Base-by-base conservation (phyloP, 495 filamentous ascomycete species). In the Talaromyces trachyspermus region DNA sequence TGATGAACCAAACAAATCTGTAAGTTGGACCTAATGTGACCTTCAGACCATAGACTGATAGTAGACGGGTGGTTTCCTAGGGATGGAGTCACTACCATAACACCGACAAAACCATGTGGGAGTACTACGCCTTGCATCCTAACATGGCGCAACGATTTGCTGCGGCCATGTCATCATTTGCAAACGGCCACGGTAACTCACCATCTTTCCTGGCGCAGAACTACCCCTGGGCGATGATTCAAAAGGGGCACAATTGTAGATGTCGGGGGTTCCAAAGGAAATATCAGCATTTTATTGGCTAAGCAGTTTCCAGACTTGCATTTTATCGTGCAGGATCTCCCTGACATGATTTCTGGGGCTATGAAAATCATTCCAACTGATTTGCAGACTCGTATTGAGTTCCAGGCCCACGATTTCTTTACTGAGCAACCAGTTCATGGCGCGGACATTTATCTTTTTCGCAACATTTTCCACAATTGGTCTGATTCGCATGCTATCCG, bases 311-410 rank as follows among this genome's bases (percentile, higher is more conserved):
- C 53, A n/a, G 19, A 48, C 17, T 49, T 66, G 11, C 46, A 44
- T 2, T 54, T 79, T 51, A 58, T 80, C 11, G 77, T 80, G 15
- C 76, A 80, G 49, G 78, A 82, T 50, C 57, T 75, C 19, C 61
- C 59, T 1, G 62, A 68, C 33, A 75, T 70, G 12, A 54, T 77
- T 42, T 5, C 39, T 7, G 17, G 19, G 5, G 39, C 39, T 5
- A 5, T 4, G 18, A 17, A 5, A 10, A 18, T 12, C 17, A 11
- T 26, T 14, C 17, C 18, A 5, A 5, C 18, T 4, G 39, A 42
- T 12, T 12, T 42, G 5, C 5, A 5, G 4, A 14, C 10, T 11
- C 39, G 39, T 5, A 14, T 42, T 11, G 17, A 42, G 19, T 63
- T 79, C 51, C 26, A 29, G 49, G 54, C 50, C n/a, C 66, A 78